Conservation (phyloP, 2,329 filamentous ascomycete genomes). For the Stagonosporopsis chrysanthemi region DNA sequence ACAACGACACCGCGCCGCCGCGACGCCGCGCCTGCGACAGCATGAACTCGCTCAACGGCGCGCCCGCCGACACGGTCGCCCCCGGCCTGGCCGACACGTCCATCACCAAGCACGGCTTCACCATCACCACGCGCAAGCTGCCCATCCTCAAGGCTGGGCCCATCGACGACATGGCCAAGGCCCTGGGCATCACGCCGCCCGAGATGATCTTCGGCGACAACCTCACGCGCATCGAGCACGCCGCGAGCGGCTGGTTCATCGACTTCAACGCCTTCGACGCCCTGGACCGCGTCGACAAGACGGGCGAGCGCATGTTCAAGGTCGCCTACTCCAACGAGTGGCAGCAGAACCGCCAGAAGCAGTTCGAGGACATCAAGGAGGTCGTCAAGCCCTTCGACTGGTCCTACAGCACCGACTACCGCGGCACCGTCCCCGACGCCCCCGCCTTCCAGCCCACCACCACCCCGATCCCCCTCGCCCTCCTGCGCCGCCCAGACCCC, state of each 20-base stretch:
- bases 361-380: slow-evolving; percentile 86
- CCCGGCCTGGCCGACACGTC: slow-evolving; percentile 46
- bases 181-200: slow-evolving; percentile 84
- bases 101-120: slow-evolving; percentile 63
- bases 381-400: slow-evolving; percentile 97
- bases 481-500: slow-evolving; percentile 87
- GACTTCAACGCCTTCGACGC: slow-evolving; percentile 87
- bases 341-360: slow-evolving; percentile 77
- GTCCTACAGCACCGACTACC: slow-evolving; percentile 93
- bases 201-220: slow-evolving; percentile 99
- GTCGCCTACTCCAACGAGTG: slow-evolving; percentile 93
- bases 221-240: slow-evolving; percentile 75
- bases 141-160: slow-evolving; percentile 92
- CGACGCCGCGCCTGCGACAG: background rate
- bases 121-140: slow-evolving; percentile 83
- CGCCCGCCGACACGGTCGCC: slow-evolving; percentile 43
- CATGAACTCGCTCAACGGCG: slow-evolving; percentile 43
- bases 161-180: slow-evolving; percentile 83
- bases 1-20: slow-evolving; percentile 20
- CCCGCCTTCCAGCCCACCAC: slow-evolving; percentile 53
- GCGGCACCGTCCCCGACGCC: slow-evolving; percentile 66
- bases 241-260: slow-evolving; percentile 77
- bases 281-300: slow-evolving; percentile 92
- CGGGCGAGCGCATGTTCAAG: slow-evolving; percentile 86
- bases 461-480: slow-evolving; percentile 79